phyloP scores from a whole-genome alignment of 306 rosid species.

The Vigna trinervia region DNA sequence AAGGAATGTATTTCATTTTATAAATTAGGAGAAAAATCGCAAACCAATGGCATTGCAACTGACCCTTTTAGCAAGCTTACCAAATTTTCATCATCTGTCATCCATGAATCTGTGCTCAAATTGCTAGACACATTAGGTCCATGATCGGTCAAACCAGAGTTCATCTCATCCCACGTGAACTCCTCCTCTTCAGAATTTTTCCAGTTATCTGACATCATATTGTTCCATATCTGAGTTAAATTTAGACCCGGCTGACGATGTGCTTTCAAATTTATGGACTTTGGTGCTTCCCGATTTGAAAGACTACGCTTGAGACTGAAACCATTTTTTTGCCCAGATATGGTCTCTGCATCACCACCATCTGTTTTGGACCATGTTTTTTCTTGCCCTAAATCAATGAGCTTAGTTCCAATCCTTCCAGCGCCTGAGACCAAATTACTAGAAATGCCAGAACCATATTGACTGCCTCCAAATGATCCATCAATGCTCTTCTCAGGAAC shows the following conservation, averaged over 20 bases:
- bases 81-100: conserved; percentile 72
- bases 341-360: conserved; percentile 55
- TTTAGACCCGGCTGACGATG: conserved; percentile 56
- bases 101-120: conserved; percentile 63
- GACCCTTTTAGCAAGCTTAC: conserved; percentile 57
- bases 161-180: conserved; percentile 86
- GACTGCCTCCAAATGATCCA: conserved; percentile 63
- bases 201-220: conserved; percentile 76
- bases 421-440: conserved; percentile 62
- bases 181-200: conserved; percentile 99
- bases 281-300: conserved; percentile 60
- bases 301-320: conserved; percentile 64
- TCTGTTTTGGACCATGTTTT: conserved; percentile 67
- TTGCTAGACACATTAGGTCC: conserved; percentile 56
- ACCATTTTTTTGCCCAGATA: conserved; percentile 75
- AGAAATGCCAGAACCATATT: conserved; percentile 65
- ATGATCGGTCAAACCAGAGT: conserved; percentile 62
- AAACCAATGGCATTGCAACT: conserved; percentile 33
- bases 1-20: conserved; percentile 10
- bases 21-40: neutral
- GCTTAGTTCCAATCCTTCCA: conserved; percentile 61
- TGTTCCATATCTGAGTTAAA: conserved; percentile 51
- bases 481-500: conserved; percentile 68
- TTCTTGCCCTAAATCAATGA: conserved; percentile 62
- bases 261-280: conserved; percentile 60